A percentile compares a stretch with the other conserved stretches of the same genome.
Conservation (phyloP, 768 basidiomycete species). For the Hirschioporus abietinus region DNA sequence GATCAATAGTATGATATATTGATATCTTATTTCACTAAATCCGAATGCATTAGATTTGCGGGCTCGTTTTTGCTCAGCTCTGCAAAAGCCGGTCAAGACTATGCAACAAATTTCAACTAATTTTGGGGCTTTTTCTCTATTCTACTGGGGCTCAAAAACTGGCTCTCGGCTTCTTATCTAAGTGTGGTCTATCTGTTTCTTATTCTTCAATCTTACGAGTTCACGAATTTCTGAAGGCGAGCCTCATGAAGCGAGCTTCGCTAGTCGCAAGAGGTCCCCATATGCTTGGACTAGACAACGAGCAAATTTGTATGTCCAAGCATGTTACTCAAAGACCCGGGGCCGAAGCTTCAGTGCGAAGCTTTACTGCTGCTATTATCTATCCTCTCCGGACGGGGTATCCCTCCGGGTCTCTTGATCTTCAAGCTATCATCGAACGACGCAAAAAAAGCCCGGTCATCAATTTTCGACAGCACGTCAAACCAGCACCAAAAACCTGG, state of each 20-base stretch:
- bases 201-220: slow-evolving; percentile 22
- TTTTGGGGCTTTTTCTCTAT: slow-evolving; percentile 28
- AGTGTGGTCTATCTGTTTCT: slow-evolving; percentile 26
- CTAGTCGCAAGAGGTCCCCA: background rate
- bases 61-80: background rate
- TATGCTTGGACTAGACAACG: slow-evolving; percentile 3
- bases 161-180: slow-evolving; percentile 23
- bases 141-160: slow-evolving; percentile 29
- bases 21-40: background rate
- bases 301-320: background rate
- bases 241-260: background rate
- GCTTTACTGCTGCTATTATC: background rate
- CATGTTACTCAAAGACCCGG: background rate
- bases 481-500: background rate
- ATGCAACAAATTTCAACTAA: slow-evolving; percentile 9
- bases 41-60: background rate
- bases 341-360: background rate
- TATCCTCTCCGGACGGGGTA: background rate
- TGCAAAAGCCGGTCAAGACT: background rate
- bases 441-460: background rate
- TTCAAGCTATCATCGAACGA: background rate
- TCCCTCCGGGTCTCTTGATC: background rate
- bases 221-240: slow-evolving; percentile 3
- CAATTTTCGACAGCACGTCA: background rate
- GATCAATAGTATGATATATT: background rate